Base-by-base conservation (phyloP, 257 asterid genomes). In the Eustoma russellianum region DNA sequence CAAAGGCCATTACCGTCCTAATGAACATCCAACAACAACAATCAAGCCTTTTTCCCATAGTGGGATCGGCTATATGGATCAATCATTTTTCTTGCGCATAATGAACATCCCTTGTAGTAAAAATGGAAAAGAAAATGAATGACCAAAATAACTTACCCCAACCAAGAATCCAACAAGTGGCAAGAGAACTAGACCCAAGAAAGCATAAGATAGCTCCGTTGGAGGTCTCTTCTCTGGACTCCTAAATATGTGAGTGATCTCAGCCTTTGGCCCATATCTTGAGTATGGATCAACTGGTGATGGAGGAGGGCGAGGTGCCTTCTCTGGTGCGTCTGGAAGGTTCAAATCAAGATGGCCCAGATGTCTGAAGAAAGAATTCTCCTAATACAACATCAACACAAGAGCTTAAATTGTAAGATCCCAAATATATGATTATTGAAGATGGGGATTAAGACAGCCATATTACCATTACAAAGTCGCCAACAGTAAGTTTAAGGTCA, bases 251-350 rank as follows among this genome's bases (percentile, higher is more conserved):
- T 92, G 99, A 64, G 71, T 47, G 41, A 85, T 88, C 82, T 92
- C 99, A 49, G 91, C 79, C 77, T 85, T 88, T 48, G 99, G 94
- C 34, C 95, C 92, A 60, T 74, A 92, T 79, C 81, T 81, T 62
- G 95, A 69, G 70, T 71, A 76, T 8, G 69, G 75, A 63, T 88
- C 94, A 68, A 79, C 77, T 41, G 88, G 74, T 57, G 59, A 93
- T n/a, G 74, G 82, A 62, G 99, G 99, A 58, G 97, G 97, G 12
- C 83, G 90, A 41, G 88, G 71, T 48, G 94, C 83, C 77, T 88
- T 92, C 73, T 92, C 97, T 55, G 95, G 95, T 58, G 94, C 77
- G 16, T 78, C 88, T 10, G 97, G 97, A 57, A 92, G 83, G 75
- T 92, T 97, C 60, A 92, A 70, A 33, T 83, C 87, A 55, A 88